These are phyloP conservation scores for Exophiala alcalophila DNA, from an alignment of 2,329 filamentous ascomycete species.

Conservation along the genomic window DNA sequence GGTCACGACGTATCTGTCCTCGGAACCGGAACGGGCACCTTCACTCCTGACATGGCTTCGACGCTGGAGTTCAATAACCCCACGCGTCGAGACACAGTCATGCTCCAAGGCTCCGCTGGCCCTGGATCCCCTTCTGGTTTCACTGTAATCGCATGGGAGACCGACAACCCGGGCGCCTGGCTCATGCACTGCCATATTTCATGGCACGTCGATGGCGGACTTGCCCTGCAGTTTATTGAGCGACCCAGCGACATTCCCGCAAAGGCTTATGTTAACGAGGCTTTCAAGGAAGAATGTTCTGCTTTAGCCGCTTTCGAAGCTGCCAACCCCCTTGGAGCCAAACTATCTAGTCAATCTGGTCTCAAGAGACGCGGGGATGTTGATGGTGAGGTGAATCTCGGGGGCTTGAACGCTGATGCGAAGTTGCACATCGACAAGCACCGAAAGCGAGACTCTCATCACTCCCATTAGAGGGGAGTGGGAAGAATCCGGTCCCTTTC, in stretches of 20 bases:
- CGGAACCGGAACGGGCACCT: slow-evolving; percentile 49
- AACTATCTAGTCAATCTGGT: slow-evolving; percentile 16
- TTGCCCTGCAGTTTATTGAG: slow-evolving; percentile 49
- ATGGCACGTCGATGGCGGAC: slow-evolving; percentile 69
- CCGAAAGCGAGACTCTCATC: slow-evolving; percentile 18
- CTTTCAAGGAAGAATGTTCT: slow-evolving; percentile 26
- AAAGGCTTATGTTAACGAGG: slow-evolving; percentile 15
- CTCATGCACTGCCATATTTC: slow-evolving; percentile 79
- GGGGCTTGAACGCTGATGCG: slow-evolving; percentile 3
- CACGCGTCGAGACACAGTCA: slow-evolving; percentile 63
- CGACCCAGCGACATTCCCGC: slow-evolving; percentile 24
- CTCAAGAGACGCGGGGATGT: slow-evolving; percentile 16
- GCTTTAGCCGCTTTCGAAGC: slow-evolving; percentile 14
- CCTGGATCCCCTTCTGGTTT: slow-evolving; percentile 44
- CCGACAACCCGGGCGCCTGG: slow-evolving; percentile 56
- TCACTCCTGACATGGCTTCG: slow-evolving; percentile 53
- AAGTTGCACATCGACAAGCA: slow-evolving; percentile 17
- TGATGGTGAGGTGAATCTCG: slow-evolving; percentile 14
- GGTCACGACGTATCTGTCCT: slow-evolving; percentile 65
- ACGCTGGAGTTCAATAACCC: slow-evolving; percentile 58
- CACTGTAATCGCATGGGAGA: slow-evolving; percentile 57
- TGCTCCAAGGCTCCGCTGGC: slow-evolving; percentile 22
- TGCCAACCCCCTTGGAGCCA: slow-evolving; percentile 13
- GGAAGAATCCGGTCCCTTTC: no score
- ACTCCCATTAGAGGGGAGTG: slow-evolving; percentile 18